These are phyloP conservation scores for Kurtzmaniella quercitrusa DNA, from an alignment of 1,139 yeast genomes.

Conservation along the genomic window DNA sequence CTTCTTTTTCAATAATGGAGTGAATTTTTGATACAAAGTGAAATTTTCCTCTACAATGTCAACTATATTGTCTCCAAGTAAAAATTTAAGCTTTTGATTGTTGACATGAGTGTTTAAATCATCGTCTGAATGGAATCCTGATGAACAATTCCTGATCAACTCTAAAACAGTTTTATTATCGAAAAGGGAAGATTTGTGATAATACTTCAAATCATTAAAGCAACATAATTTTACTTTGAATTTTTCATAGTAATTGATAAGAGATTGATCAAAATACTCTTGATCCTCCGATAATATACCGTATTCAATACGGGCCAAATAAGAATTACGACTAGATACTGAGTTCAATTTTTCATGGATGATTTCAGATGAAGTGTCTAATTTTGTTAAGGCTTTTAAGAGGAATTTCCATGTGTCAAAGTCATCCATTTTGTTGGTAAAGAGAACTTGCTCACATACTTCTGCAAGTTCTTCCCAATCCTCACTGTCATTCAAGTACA, in stretches of 20 bases:
- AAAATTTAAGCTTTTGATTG: slow-evolving; percentile 39
- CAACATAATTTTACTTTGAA: slow-evolving; percentile 57
- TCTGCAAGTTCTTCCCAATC: slow-evolving; percentile 40
- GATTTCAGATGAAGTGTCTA: slow-evolving; percentile 22
- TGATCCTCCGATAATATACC: slow-evolving; percentile 18
- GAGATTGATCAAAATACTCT: slow-evolving; percentile 17
- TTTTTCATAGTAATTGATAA: slow-evolving; percentile 37
- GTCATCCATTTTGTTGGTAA: slow-evolving; percentile 48
- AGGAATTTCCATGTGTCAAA: slow-evolving; percentile 56
- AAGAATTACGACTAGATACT: slow-evolving; percentile 43
- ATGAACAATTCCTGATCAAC: slow-evolving; percentile 13
- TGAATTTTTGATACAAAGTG: slow-evolving; percentile 28
- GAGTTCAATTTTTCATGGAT: slow-evolving; percentile 21
- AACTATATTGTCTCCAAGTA: slow-evolving; percentile 12
- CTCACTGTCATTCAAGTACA: slow-evolving; percentile 33
- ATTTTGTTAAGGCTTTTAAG: slow-evolving; percentile 39
- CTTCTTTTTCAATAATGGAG: slow-evolving; percentile 27
- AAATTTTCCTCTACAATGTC: slow-evolving; percentile 25
- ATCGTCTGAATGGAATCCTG: not conserved
- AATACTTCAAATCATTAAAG: slow-evolving; percentile 50
- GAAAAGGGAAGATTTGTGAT: slow-evolving; percentile 8
- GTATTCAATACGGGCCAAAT: slow-evolving; percentile 51
- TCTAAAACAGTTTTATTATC: slow-evolving; percentile 10
- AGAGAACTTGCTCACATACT: slow-evolving; percentile 30
- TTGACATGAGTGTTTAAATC: slow-evolving; percentile 45